A percentile compares a stretch with the other conserved stretches of the same genome.
phyloP scores from a whole-genome alignment of 2,329 filamentous ascomycete genomes.

The Colletotrichum zoysiae region DNA sequence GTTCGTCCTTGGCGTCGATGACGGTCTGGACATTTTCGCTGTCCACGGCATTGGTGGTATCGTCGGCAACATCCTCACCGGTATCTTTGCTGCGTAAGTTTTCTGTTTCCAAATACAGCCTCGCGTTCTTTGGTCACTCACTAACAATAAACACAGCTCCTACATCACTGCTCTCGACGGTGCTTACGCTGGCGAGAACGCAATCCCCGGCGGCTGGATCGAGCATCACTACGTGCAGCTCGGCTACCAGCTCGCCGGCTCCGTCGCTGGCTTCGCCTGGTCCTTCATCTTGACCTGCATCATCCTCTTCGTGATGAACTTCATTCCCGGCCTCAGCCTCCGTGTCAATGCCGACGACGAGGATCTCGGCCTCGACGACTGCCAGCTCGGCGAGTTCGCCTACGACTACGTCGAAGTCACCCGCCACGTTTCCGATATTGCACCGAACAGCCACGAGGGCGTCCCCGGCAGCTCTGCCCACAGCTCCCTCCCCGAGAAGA shows the following conservation, averaged over 20 bases:
- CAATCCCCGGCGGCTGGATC: conserved; percentile 74
- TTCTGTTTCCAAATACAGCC: neutral
- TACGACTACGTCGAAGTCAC: conserved; percentile 84
- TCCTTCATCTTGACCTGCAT: conserved; percentile 76
- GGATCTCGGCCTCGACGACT: conserved; percentile 78
- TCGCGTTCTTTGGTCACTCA: conserved; percentile 24
- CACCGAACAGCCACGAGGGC: conserved; percentile 28
- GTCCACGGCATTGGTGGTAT: conserved; percentile 90
- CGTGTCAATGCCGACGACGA: conserved; percentile 76
- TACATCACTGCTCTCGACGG: conserved; percentile 83
- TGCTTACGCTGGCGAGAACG: conserved; percentile 53
- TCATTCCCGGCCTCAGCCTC: conserved; percentile 77
- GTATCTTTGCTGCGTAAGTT: conserved; percentile 77
- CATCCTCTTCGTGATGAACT: conserved; percentile 78
- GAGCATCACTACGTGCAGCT: conserved; percentile 79
- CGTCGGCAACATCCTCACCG: conserved; percentile 82
- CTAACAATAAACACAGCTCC: conserved; percentile 56
- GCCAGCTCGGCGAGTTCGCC: conserved; percentile 84
- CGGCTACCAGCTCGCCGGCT: conserved; percentile 78
- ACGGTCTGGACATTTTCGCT: conserved; percentile 91
- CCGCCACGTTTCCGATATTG: conserved; percentile 69
- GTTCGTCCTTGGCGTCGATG: conserved; percentile 81
- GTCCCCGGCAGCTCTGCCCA: conserved; percentile 37
- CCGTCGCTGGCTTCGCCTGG: conserved; percentile 73
- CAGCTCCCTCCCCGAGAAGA: conserved; percentile 42